Conservation (phyloP, 345 rosid genomes). For the Salix caprea region DNA sequence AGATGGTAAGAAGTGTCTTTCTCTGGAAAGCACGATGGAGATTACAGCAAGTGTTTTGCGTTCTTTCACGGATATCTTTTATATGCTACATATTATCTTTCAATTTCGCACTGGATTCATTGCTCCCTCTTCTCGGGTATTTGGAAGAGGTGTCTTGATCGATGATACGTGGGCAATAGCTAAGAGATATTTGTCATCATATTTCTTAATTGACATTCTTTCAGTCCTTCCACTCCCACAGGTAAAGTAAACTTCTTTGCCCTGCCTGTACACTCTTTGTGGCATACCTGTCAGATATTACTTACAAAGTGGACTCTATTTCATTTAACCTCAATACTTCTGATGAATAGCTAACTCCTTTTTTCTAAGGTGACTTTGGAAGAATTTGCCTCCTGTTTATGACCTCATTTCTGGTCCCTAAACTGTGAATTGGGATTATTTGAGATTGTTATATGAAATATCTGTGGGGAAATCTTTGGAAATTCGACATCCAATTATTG, state of each 20-base stretch:
- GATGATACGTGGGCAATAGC: slow-evolving; percentile 64
- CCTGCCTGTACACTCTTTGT: no score
- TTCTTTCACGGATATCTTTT: slow-evolving; percentile 76
- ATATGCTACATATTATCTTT: slow-evolving; percentile 69
- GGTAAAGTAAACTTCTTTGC: slow-evolving; percentile 15
- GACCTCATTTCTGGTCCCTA: no score
- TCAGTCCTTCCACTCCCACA: slow-evolving; percentile 48
- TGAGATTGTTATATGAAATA: background rate
- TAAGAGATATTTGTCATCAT: slow-evolving; percentile 57
- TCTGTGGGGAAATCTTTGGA: background rate
- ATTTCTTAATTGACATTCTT: slow-evolving; percentile 58
- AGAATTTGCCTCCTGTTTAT: no score
- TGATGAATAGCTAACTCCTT: no score
- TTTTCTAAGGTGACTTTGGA: no score
- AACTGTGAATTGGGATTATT: background rate
- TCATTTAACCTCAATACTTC: no score
- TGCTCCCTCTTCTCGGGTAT: slow-evolving; percentile 89
- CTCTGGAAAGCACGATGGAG: slow-evolving; percentile 67
- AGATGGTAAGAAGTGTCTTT: slow-evolving; percentile 54
- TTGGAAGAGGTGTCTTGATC: slow-evolving; percentile 90
- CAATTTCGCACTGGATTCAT: slow-evolving; percentile 92
- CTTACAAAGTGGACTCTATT: no score
- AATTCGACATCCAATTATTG: background rate
- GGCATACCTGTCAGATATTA: no score
- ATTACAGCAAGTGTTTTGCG: slow-evolving; percentile 72